phyloP scores from a whole-genome alignment of 306 rosid species.

The Acacia acuminata region DNA sequence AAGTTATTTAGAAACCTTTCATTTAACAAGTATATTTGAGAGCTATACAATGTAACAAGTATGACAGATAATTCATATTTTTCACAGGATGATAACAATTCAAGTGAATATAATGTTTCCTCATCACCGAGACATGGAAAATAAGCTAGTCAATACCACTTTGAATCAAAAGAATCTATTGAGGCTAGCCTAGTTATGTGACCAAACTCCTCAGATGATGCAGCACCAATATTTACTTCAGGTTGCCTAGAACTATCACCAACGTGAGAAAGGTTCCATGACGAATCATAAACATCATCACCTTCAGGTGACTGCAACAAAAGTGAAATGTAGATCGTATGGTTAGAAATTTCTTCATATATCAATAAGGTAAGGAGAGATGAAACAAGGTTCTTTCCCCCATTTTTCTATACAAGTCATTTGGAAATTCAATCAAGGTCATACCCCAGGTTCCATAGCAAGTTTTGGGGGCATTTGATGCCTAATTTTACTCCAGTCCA shows the following conservation, averaged over 20 bases:
- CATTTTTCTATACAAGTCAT: slow-evolving; percentile 22
- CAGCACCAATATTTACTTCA: slow-evolving; percentile 54
- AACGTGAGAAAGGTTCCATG: slow-evolving; percentile 65
- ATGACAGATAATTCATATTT: slow-evolving; percentile 7
- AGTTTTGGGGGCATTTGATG: slow-evolving; percentile 73
- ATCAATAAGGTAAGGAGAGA: slow-evolving; percentile 5
- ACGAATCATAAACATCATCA: slow-evolving; percentile 52
- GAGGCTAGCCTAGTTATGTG: slow-evolving; percentile 87
- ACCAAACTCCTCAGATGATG: slow-evolving; percentile 57
- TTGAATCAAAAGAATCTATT: slow-evolving; percentile 96
- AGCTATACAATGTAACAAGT: slow-evolving; percentile 21
- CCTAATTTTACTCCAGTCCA: slow-evolving; percentile 77
- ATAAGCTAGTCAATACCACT: slow-evolving; percentile 60
- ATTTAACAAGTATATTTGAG: neutral
- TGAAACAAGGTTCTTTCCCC: slow-evolving; percentile 18
- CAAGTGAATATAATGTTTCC: slow-evolving; percentile 1
- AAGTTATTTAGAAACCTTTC: neutral
- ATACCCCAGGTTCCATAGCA: slow-evolving; percentile 67
- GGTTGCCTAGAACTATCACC: slow-evolving; percentile 50
- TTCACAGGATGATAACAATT: slow-evolving; percentile 7
- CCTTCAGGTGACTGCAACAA: slow-evolving; percentile 56
- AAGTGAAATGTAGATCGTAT: slow-evolving; percentile 11
- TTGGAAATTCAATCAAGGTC: slow-evolving; percentile 28
- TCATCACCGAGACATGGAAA: neutral
- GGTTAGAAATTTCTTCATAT: slow-evolving; percentile 15